Conservation (phyloP, 2,329 filamentous ascomycete species). For the Alternaria longipes region DNA sequence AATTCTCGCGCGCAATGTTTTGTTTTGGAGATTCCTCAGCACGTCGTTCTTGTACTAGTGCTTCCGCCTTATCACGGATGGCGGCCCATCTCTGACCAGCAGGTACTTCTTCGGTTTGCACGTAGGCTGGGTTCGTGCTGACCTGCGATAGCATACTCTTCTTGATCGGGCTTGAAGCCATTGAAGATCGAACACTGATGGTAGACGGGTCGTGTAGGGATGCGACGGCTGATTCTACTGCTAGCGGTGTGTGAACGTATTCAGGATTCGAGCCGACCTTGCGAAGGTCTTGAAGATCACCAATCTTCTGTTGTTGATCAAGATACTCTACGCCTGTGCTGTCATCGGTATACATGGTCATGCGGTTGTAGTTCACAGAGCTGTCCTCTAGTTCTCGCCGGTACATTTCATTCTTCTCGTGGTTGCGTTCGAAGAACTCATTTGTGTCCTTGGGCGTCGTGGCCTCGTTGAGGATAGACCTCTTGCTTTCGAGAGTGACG, state of each 20-base stretch:
- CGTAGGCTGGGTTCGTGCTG: constrained; percentile 30
- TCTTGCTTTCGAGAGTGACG: constrained; percentile 61
- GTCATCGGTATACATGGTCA: constrained; percentile 64
- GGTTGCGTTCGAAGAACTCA: constrained; percentile 62
- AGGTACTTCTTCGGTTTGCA: constrained; percentile 38
- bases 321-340: constrained; percentile 64
- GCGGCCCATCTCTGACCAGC: constrained; percentile 48
- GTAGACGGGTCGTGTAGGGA: constrained; percentile 87
- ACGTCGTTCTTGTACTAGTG: constrained; percentile 38
- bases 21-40: constrained; percentile 62
- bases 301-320: constrained; percentile 60
- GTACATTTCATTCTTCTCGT: constrained; percentile 68
- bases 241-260: constrained; percentile 75
- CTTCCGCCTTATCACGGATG: constrained; percentile 55
- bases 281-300: constrained; percentile 73
- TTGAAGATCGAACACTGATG: constrained; percentile 62
- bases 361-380: constrained; percentile 61
- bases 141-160: constrained; percentile 40
- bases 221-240: constrained; percentile 88
- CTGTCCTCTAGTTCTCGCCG: constrained; percentile 57
- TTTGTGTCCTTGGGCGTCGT: constrained; percentile 54
- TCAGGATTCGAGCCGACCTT: constrained; percentile 77
- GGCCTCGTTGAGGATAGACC: constrained; percentile 56
- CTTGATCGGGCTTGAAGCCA: constrained; percentile 31
- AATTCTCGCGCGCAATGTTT: constrained; percentile 60